phyloP scores from a whole-genome alignment of 2,329 filamentous ascomycete species.

The Neocucurbitaria cava region DNA sequence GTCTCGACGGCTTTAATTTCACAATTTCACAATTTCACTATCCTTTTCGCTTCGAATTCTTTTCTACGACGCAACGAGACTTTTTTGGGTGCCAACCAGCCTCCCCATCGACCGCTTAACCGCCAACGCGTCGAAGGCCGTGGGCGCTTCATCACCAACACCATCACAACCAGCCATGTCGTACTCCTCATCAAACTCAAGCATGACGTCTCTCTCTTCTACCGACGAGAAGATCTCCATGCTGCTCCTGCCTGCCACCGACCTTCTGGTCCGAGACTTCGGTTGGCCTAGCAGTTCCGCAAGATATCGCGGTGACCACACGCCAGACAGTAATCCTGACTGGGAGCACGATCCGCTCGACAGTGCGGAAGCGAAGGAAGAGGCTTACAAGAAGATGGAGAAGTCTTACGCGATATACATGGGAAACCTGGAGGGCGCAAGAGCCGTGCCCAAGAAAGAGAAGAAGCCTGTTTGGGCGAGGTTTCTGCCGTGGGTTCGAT shows the following conservation, averaged over 20 bases:
- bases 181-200: slow-evolving; percentile 10
- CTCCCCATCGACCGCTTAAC: neutral
- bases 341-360: slow-evolving; percentile 32
- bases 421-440: slow-evolving; percentile 20
- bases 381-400: slow-evolving; percentile 32
- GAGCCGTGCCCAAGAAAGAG: slow-evolving; percentile 17
- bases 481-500: slow-evolving; percentile 26
- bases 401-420: slow-evolving; percentile 33
- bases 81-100: neutral
- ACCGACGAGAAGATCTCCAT: slow-evolving; percentile 21
- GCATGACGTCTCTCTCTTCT: slow-evolving; percentile 14
- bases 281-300: slow-evolving; percentile 30
- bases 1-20: neutral
- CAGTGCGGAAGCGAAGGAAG: slow-evolving; percentile 26
- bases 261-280: slow-evolving; percentile 29
- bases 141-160: slow-evolving; percentile 1
- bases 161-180: slow-evolving; percentile 11
- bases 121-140: slow-evolving; percentile 10
- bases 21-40: neutral
- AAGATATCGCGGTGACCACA: slow-evolving; percentile 34
- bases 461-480: slow-evolving; percentile 29
- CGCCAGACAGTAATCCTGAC: slow-evolving; percentile 34
- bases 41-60: neutral
- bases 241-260: neutral
- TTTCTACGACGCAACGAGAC: neutral